Percentiles rank a stretch among this genome's conserved stretches.
phyloP scores from a whole-genome alignment of 345 rosid species.

The Lepidium aucheri region DNA sequence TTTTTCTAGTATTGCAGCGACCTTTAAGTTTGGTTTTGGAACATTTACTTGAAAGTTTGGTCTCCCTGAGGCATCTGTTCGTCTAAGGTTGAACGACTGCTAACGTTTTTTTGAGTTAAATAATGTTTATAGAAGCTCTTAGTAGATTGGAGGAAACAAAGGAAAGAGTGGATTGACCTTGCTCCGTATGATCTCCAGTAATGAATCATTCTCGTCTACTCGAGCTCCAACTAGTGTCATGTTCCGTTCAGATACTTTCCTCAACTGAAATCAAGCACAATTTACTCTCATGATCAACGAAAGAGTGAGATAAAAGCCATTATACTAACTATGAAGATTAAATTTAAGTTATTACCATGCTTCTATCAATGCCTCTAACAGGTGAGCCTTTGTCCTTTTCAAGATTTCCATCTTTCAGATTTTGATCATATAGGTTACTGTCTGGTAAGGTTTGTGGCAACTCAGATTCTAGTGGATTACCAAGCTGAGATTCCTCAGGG shows the following conservation, averaged over 20 bases:
- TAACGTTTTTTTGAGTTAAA: neutral
- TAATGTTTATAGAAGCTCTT: neutral
- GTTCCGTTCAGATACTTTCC: conserved; percentile 57
- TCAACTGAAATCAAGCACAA: conserved; percentile 45
- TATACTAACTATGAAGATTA: neutral
- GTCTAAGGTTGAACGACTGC: conserved; percentile 89
- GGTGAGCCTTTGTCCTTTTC: neutral
- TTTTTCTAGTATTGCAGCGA: conserved; percentile 93
- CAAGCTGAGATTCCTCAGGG: neutral
- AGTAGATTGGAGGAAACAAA: neutral
- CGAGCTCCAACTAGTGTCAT: conserved; percentile 41
- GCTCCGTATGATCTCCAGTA: conserved; percentile 74
- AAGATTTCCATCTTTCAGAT: neutral
- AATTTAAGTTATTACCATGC: conserved; percentile 17
- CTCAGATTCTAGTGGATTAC: neutral
- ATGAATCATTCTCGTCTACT: conserved; percentile 64
- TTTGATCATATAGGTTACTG: neutral
- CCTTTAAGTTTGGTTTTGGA: conserved; percentile 77
- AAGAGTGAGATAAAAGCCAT: neutral
- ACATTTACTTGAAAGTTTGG: conserved; percentile 54
- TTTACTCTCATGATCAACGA: neutral
- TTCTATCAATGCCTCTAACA: conserved; percentile 16
- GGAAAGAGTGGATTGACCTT: conserved; percentile 39
- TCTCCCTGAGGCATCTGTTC: conserved; percentile 44
- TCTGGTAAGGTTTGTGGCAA: neutral